Evolutionary conservation across 1,284 basidiomycete genomes (phyloP), one percentile per base, ranked within the genome.

Genomic region (Taiwanofungus camphoratus): DNA sequence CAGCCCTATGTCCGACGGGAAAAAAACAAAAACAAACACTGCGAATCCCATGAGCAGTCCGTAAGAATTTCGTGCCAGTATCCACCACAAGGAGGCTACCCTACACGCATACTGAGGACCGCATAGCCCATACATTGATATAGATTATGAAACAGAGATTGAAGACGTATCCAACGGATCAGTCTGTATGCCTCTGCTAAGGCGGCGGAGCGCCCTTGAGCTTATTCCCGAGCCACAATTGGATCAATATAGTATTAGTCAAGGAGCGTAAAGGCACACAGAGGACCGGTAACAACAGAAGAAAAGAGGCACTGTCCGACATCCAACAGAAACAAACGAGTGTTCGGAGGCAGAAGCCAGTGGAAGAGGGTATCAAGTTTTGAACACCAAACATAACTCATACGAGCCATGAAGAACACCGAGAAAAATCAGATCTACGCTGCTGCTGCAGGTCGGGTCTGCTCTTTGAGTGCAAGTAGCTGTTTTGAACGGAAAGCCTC

Each of bases 401-500:
- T 27, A 38, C 35, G 34, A 38, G 31, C 33, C 22, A 22, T 19
- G 19, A 18, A 36, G 22, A 27, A 36, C 38, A 27, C 11, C 22
- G 16, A 34, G 6, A 36, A 12, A n/a, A 15, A 27, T 33, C 8
- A 16, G 11, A 9, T 31, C 13, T 30, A 29, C 36, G 23, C 18
- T 18, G 57, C 54, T 36, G 60, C 52, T 26, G 58, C 55, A 31
- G 58, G 56, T 49, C 59, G 62, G 43, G 61, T 62, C 52, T 63
- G 61, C 67, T 95, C 92, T 76, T 95, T 95, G 58, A 95, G 77
- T 19, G 92, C 92, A 40, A 95, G 73, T 52, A 95, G 67, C 72
- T 99, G 96, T 74, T 97, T 98, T 58, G 90, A 94, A 54, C 95
- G 84, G 88, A 99, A 99, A 6, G 94, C 93, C 75, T 99, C 96